phyloP scores from a whole-genome alignment of 2,329 filamentous ascomycete genomes.

The Monilinia vaccinii-corymbosi region DNA sequence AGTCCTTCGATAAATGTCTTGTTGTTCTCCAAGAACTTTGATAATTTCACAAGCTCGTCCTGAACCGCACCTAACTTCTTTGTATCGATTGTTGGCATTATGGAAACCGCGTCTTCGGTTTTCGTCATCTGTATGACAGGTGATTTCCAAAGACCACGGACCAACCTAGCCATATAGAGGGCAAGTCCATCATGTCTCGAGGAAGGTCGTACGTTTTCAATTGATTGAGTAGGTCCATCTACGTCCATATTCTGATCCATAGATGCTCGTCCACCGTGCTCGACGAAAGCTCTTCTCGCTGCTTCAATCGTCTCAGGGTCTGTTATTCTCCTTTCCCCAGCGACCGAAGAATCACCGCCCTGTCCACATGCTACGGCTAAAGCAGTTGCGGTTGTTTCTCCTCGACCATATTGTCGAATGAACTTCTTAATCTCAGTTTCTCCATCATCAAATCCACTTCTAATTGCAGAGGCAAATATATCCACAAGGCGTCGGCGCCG shows the following conservation, averaged over 20 bases:
- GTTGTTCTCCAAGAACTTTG: constrained; percentile 79
- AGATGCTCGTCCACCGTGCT: constrained; percentile 80
- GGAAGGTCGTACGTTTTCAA: constrained; percentile 79
- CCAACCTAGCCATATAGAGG: constrained; percentile 77
- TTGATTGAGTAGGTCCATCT: constrained; percentile 51
- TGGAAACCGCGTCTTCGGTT: constrained; percentile 47
- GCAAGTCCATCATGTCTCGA: constrained; percentile 82
- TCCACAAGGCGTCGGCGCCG: constrained; percentile 80
- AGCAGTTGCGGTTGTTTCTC: constrained; percentile 82
- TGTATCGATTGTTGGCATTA: constrained; percentile 57
- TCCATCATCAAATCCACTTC: constrained; percentile 67
- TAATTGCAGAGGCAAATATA: constrained; percentile 76
- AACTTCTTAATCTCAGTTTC: constrained; percentile 78
- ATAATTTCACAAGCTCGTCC: constrained; percentile 67
- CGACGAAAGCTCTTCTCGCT: constrained; percentile 81
- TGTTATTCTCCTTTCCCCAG: constrained; percentile 59
- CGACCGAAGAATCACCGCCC: constrained; percentile 61
- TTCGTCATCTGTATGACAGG: constrained; percentile 56
- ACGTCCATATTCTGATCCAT: constrained; percentile 67
- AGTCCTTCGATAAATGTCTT: constrained; percentile 87
- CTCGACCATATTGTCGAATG: constrained; percentile 75
- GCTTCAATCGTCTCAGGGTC: constrained; percentile 81
- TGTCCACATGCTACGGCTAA: constrained; percentile 93
- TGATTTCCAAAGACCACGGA: constrained; percentile 81
- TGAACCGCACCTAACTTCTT: constrained; percentile 69